Evolutionary conservation across 352 stramenopile species (phyloP), one percentile per base, ranked within the genome.

Genomic region (Phytopythium chamaehyphon): DNA sequence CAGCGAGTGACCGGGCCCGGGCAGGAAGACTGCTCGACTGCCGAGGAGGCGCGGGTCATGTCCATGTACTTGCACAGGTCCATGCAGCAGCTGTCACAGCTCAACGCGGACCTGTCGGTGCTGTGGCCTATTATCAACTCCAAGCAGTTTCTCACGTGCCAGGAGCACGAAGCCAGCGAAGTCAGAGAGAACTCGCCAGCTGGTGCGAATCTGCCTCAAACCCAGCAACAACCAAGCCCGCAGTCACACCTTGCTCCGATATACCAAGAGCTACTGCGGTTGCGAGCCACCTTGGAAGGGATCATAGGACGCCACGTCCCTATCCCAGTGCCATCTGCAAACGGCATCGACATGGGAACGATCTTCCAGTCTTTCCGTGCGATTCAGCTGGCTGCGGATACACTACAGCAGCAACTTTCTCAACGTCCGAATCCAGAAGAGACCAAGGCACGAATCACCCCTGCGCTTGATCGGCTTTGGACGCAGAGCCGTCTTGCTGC

Each of bases 381-480:
- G 10, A 59, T 69, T 42, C 59, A 63, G 26, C n/a, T 45, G 1
- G 45, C 33, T 1, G 36, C 69, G 2, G 45, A 48, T 14, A 31
- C 35, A 4, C 36, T 72, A 15, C 52, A 66, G 36, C 28, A 58
- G 10, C 22, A 56, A 9, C 36, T 69, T 8, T 35, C 14, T 6
- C 21, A 16, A 1, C 21, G 21, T 16, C 47, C 47, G 6, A 53
- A 22, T n/a, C 21, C 22, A 8, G 47, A 53, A 2, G 22, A 40
- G 26, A 21, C 46, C n/a, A 46, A 39, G 37, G 22, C 24, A 6
- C 46, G 53, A n/a, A 49, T 48, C 16, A 38, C 51, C 22, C 16
- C 57, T 9, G 40, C 40, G 1, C 53, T 75, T 1, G 62, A 75
- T 0, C 19, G 23, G 0, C 22, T 75, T 3, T 75, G 66, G 66